Base-by-base conservation (phyloP, 495 filamentous ascomycete species). In the Xylaria sp. region DNA sequence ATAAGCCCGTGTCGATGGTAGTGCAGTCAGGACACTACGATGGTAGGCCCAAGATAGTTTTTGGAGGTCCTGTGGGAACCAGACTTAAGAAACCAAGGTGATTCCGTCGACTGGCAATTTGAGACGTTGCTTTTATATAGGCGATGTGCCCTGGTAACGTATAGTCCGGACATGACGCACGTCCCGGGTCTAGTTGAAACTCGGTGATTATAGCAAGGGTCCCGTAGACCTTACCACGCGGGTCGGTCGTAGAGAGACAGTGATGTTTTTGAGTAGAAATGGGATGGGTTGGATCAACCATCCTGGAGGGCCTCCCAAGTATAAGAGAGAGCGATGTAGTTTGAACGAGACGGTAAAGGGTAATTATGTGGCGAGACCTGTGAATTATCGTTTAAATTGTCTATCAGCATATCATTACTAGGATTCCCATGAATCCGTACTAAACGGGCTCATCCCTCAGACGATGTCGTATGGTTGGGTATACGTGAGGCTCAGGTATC, bases 311-410 rank as follows among this genome's bases (percentile, higher is more conserved):
- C 29, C 35, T 31, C 55, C 55, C 55, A 58, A 58, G 55, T 58
- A 33, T 58, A 58, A 7, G 55, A 58, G 55, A 58, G 55, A 37
- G 55, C 55, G 26, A 58, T 58, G 5, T 58, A 58, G 31, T 58
- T 31, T n/a, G 55, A 31, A 58, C 55, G 35, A 58, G 55, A 58
- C 15, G 55, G 35, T 37, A 58, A 58, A 15, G 55, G 55, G 31
- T 58, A 58, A 35, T 58, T 31, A n/a, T 58, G 31, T 35, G 35
- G 55, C 31, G 55, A n/a, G 17, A 75, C n/a, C n/a, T 58, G 55
- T 17, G 35, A 9, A 58, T 58, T 31, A 31, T 35, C 31, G 15
- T 58, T 15, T n/a, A 58, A 58, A n/a, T 58, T 35, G 4, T 3
- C 0, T 21, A 2, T 12, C 26, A 35, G 5, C 6, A 19, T 7